These are phyloP conservation scores for Yamadazyma akitaensis DNA, from an alignment of 805 yeast genomes.

Conservation along the genomic window DNA sequence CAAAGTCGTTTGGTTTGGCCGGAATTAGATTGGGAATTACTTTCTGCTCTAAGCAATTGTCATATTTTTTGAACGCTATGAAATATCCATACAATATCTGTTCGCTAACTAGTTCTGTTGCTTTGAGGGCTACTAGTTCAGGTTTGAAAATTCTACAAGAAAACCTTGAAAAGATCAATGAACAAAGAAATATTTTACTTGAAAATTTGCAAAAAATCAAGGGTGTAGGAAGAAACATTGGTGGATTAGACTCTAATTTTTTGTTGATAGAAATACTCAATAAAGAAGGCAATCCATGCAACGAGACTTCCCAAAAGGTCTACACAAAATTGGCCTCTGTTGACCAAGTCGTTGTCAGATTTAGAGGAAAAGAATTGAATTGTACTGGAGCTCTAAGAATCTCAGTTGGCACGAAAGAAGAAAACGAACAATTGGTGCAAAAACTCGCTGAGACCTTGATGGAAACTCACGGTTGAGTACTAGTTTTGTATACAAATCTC, in stretches of 20 bases:
- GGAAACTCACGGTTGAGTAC: not conserved
- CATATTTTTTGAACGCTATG: constrained; percentile 76
- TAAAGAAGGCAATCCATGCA: constrained; percentile 59
- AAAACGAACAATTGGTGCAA: constrained; percentile 56
- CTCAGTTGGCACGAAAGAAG: constrained; percentile 80
- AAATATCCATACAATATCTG: constrained; percentile 96
- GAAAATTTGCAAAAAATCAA: constrained; percentile 51
- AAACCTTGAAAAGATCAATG: constrained; percentile 47
- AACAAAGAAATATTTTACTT: constrained; percentile 55
- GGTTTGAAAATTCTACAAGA: constrained; percentile 59
- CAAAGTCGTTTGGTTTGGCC: constrained; percentile 95
- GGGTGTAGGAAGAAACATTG: constrained; percentile 71
- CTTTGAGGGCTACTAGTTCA: constrained; percentile 62
- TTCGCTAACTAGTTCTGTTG: constrained; percentile 71
- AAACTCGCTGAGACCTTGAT: constrained; percentile 33
- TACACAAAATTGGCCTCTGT: constrained; percentile 70
- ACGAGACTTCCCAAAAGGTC: constrained; percentile 59
- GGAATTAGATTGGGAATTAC: constrained; percentile 90
- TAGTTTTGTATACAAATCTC: not conserved
- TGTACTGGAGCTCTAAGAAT: constrained; percentile 86
- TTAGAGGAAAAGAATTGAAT: constrained; percentile 85
- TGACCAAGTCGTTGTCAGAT: constrained; percentile 81
- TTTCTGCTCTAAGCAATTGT: constrained; percentile 56
- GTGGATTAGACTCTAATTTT: constrained; percentile 86
- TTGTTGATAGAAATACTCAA: constrained; percentile 69